phyloP scores from a whole-genome alignment of 176 grass and related monocot genomes.

The Poa pratensis region DNA sequence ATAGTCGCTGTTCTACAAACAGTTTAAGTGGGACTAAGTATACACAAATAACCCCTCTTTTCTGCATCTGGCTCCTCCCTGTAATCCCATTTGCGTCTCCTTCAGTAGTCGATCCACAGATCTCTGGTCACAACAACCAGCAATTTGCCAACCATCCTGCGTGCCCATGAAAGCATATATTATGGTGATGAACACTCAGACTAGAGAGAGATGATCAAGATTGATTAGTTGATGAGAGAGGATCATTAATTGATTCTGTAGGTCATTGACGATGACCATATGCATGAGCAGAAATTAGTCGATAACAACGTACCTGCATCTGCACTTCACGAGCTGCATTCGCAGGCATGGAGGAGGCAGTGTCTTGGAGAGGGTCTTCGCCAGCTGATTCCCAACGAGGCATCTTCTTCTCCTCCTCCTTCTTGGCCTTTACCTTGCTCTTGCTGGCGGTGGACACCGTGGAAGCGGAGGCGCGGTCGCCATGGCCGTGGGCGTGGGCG shows the following conservation, averaged over 20 bases:
- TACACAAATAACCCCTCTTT: background rate
- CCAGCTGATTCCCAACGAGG: background rate
- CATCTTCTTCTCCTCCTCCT: slow-evolving; percentile 29
- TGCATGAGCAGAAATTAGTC: background rate
- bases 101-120: too few relatives aligned
- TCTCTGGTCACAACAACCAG: background rate
- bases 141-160: slow-evolving; percentile 19
- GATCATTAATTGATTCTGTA: background rate
- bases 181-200: background rate
- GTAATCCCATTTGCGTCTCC: background rate
- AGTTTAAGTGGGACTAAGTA: slow-evolving; percentile 1
- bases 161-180: background rate
- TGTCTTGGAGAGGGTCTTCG: slow-evolving; percentile 78
- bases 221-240: background rate
- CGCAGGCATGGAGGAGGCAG: slow-evolving; percentile 59
- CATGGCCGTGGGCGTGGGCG: background rate
- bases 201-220: background rate
- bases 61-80: background rate
- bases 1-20: background rate
- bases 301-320: background rate
- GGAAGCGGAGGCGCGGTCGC: slow-evolving; percentile 13
- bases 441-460: slow-evolving; percentile 41
- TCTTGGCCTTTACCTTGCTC: background rate
- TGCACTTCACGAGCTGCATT: slow-evolving; percentile 35
- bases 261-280: background rate